These are phyloP conservation scores for Saccharomycopsis fodiens DNA, from an alignment of 805 yeast species.

Conservation along the genomic window DNA sequence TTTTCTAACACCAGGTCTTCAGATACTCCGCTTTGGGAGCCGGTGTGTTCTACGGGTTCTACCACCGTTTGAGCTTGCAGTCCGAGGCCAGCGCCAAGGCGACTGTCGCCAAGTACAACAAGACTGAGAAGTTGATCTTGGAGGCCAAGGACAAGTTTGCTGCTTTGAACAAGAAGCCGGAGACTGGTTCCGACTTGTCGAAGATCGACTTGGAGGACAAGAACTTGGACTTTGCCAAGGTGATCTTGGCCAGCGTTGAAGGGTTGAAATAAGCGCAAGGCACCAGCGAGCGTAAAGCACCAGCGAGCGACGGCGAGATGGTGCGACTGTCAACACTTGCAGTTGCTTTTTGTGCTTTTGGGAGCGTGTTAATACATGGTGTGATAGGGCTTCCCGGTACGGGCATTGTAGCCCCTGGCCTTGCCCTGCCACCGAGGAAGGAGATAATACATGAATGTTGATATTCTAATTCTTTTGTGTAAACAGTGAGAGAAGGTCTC, in stretches of 20 bases:
- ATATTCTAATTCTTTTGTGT: too few relatives aligned
- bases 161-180: constrained; percentile 44
- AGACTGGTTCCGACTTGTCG: constrained; percentile 35
- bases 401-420: too few relatives aligned
- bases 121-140: constrained; percentile 66
- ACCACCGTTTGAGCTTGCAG: constrained; percentile 68
- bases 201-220: constrained; percentile 79
- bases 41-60: constrained; percentile 84
- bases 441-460: too few relatives aligned
- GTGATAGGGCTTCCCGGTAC: too few relatives aligned
- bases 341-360: background rate
- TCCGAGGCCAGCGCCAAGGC: constrained; percentile 49
- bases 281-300: too few relatives aligned
- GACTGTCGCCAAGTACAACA: constrained; percentile 50
- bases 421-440: too few relatives aligned
- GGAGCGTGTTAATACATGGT: background rate
- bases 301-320: too few relatives aligned
- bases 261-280: constrained; percentile 31
- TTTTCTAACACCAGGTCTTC: constrained; percentile 47
- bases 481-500: too few relatives aligned
- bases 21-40: constrained; percentile 89
- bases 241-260: constrained; percentile 58
- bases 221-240: constrained; percentile 75
- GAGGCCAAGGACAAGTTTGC: constrained; percentile 89
- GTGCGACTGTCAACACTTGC: too few relatives aligned